These are phyloP conservation scores for Hibiscus mutabilis DNA, from an alignment of 345 rosid species.

Conservation along the genomic window DNA sequence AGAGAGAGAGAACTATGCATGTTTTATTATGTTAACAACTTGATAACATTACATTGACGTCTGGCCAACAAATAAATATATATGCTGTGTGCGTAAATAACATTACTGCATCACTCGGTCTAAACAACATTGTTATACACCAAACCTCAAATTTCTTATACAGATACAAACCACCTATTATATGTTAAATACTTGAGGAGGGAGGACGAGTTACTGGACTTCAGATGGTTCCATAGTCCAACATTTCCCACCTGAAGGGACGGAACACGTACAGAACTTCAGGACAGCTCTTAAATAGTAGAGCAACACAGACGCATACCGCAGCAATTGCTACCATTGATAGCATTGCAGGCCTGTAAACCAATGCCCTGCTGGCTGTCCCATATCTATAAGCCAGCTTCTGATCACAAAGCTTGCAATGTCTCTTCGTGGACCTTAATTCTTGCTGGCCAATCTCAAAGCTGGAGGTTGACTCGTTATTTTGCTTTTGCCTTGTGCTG, in stretches of 20 bases:
- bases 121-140: constrained; percentile 20
- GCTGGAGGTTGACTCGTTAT: constrained; percentile 29
- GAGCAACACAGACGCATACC: constrained; percentile 95
- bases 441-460: constrained; percentile 49
- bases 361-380: constrained; percentile 43
- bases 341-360: constrained; percentile 92
- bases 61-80: constrained; percentile 13
- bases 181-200: constrained; percentile 5
- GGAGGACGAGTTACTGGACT: constrained; percentile 17
- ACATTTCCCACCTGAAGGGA: constrained; percentile 96
- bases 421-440: constrained; percentile 18
- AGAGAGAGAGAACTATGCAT: constrained; percentile 3
- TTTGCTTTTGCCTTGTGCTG: constrained; percentile 34
- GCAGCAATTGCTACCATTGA: constrained; percentile 98
- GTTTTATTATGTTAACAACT: background rate
- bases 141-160: constrained; percentile 32
- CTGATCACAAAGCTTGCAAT: constrained; percentile 67
- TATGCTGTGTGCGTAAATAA: background rate
- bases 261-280: constrained; percentile 85
- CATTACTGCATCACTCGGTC: constrained; percentile 16
- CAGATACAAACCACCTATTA: constrained; percentile 24
- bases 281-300: constrained; percentile 89
- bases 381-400: constrained; percentile 42
- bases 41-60: constrained; percentile 4
- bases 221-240: constrained; percentile 79